These are phyloP conservation scores for Kuraishia hungarica DNA, from an alignment of 805 yeast species.

Conservation along the genomic window DNA sequence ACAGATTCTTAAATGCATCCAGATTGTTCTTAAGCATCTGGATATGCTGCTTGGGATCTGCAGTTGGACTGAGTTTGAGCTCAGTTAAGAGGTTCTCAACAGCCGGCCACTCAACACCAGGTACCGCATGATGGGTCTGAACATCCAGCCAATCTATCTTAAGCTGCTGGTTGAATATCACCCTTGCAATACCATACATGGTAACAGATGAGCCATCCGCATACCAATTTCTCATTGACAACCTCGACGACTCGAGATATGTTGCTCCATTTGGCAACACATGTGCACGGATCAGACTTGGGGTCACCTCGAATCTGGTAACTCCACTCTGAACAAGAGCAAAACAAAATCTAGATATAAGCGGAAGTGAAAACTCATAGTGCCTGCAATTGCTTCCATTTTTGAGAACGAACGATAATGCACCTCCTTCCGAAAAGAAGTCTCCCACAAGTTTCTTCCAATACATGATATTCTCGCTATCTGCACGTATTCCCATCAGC, in stretches of 20 bases:
- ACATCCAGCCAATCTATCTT: slow-evolving; percentile 69
- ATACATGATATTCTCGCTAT: slow-evolving; percentile 33
- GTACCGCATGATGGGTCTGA: slow-evolving; percentile 13
- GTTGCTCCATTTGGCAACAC: slow-evolving; percentile 45
- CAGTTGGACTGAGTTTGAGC: background rate
- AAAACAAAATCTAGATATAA: slow-evolving; percentile 56
- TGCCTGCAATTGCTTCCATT: slow-evolving; percentile 30
- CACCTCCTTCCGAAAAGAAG: slow-evolving; percentile 43
- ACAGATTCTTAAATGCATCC: slow-evolving; percentile 36
- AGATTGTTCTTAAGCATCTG: slow-evolving; percentile 15
- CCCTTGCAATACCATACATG: slow-evolving; percentile 51
- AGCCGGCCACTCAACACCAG: slow-evolving; percentile 5
- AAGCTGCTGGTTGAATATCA: slow-evolving; percentile 52
- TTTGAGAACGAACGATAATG: slow-evolving; percentile 36
- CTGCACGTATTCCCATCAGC: slow-evolving; percentile 21
- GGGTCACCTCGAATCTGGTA: slow-evolving; percentile 39
- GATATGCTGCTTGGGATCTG: background rate
- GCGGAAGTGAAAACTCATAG: slow-evolving; percentile 55
- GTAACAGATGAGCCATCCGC: slow-evolving; percentile 65
- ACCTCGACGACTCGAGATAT: slow-evolving; percentile 42
- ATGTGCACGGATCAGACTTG: slow-evolving; percentile 41
- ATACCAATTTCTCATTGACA: slow-evolving; percentile 42
- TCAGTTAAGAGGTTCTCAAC: slow-evolving; percentile 1
- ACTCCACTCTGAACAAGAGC: slow-evolving; percentile 45
- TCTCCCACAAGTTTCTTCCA: slow-evolving; percentile 43